Evolutionary conservation across 2,329 filamentous ascomycete genomes (phyloP).

Genomic region (Dothideomycetidae sp.): DNA sequence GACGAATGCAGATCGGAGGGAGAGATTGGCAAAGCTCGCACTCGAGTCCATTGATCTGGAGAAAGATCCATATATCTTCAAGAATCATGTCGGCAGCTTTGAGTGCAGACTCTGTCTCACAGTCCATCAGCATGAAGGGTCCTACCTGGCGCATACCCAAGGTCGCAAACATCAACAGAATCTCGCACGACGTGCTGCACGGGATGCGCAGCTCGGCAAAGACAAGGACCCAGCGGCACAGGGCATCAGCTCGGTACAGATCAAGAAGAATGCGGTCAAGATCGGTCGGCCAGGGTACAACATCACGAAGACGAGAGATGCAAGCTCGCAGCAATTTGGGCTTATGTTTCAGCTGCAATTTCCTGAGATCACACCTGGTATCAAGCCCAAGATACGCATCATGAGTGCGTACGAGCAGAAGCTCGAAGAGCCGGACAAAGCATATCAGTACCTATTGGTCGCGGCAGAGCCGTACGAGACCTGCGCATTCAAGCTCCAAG

Average conservation of each 20-base stretch:
- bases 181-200: conserved; percentile 84
- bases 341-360: conserved; percentile 94
- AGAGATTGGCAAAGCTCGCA: conserved; percentile 92
- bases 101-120: conserved; percentile 95
- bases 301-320: conserved; percentile 90
- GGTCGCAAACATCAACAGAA: conserved; percentile 99
- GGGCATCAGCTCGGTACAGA: conserved; percentile 55
- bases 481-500: conserved; percentile 89
- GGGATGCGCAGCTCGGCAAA: conserved; percentile 81
- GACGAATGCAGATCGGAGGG: conserved; percentile 91
- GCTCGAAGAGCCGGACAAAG: conserved; percentile 85
- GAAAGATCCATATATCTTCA: conserved; percentile 99
- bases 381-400: conserved; percentile 74
- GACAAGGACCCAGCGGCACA: conserved; percentile 45
- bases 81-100: conserved; percentile 96
- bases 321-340: conserved; percentile 74
- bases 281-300: conserved; percentile 95
- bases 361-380: conserved; percentile 67
- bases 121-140: conserved; percentile 97
- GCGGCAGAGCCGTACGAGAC: conserved; percentile 98
- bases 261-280: conserved; percentile 78
- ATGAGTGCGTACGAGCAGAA: conserved; percentile 98
- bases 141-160: conserved; percentile 95
- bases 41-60: conserved; percentile 98
- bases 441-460: conserved; percentile 86